phyloP scores from a whole-genome alignment of 805 yeast genomes.

The Helenozyma rhizophorensis region DNA sequence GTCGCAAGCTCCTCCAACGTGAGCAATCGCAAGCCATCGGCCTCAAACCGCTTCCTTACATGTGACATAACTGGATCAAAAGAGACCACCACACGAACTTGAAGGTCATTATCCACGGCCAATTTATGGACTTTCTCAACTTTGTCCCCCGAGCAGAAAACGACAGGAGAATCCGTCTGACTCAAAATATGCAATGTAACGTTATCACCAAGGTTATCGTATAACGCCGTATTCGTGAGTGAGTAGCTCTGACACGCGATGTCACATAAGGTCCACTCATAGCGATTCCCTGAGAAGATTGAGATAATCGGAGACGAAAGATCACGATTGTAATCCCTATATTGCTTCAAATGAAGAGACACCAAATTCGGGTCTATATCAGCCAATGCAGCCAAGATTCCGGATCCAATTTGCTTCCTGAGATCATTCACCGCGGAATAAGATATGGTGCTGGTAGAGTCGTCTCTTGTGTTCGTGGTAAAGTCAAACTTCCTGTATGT shows the following conservation, averaged over 20 bases:
- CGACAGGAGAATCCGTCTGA: conserved; percentile 19
- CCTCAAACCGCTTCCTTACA: neutral
- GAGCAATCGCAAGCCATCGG: conserved; percentile 16
- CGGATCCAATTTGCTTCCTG: conserved; percentile 51
- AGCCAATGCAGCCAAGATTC: conserved; percentile 35
- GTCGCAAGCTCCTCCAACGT: conserved; percentile 30
- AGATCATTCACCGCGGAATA: conserved; percentile 40
- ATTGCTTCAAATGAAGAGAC: conserved; percentile 19
- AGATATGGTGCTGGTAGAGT: conserved; percentile 40
- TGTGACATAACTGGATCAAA: conserved; percentile 15
- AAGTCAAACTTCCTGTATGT: conserved; percentile 35
- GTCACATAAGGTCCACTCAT: conserved; percentile 36
- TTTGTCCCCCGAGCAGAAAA: conserved; percentile 44
- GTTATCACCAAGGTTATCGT: conserved; percentile 35
- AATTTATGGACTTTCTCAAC: conserved; percentile 43
- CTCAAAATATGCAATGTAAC: conserved; percentile 29
- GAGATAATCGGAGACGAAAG: conserved; percentile 15
- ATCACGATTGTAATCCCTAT: conserved; percentile 2
- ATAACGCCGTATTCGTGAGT: conserved; percentile 35
- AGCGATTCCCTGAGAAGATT: conserved; percentile 19
- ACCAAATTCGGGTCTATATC: conserved; percentile 18
- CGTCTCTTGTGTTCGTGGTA: conserved; percentile 21
- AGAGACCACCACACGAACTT: conserved; percentile 1
- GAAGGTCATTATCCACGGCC: conserved; percentile 28
- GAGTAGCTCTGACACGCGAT: conserved; percentile 27